phyloP scores from a whole-genome alignment of 441 rosid genomes.

The Viola pubescens region DNA sequence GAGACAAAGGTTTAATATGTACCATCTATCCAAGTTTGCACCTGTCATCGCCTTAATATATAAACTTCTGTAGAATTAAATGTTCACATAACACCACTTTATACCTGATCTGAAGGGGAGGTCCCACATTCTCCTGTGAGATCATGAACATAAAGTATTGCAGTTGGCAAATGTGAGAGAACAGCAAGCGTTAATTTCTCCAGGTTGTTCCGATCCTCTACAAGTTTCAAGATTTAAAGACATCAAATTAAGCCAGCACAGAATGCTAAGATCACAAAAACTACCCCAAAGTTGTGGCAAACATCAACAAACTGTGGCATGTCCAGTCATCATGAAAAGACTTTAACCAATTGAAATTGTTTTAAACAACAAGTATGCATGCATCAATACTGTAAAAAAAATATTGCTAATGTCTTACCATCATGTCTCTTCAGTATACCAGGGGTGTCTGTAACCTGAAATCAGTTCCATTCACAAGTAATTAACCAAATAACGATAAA shows the following conservation, averaged over 20 bases:
- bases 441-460: constrained; percentile 96
- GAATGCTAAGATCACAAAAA: not conserved
- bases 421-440: constrained; percentile 80
- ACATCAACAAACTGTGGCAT: not conserved
- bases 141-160: constrained; percentile 87
- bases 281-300: not conserved
- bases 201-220: constrained; percentile 89
- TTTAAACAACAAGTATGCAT: not conserved
- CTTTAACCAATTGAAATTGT: no score
- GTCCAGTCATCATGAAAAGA: not conserved
- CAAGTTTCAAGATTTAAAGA: constrained; percentile 5
- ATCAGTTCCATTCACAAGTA: constrained; percentile 11
- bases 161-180: constrained; percentile 89
- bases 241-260: not conserved
- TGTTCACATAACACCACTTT: not conserved
- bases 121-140: constrained; percentile 95
- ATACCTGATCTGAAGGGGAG: constrained; percentile 89
- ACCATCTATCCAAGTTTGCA: no score
- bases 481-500: not conserved
- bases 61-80: not conserved
- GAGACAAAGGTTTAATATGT: no score
- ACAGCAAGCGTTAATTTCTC: constrained; percentile 92
- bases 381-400: not conserved
- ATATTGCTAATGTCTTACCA: constrained; percentile 36
- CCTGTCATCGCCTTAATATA: not conserved